Evolutionary conservation across 768 basidiomycete genomes (phyloP).

Genomic region (Naematelia encephala): DNA sequence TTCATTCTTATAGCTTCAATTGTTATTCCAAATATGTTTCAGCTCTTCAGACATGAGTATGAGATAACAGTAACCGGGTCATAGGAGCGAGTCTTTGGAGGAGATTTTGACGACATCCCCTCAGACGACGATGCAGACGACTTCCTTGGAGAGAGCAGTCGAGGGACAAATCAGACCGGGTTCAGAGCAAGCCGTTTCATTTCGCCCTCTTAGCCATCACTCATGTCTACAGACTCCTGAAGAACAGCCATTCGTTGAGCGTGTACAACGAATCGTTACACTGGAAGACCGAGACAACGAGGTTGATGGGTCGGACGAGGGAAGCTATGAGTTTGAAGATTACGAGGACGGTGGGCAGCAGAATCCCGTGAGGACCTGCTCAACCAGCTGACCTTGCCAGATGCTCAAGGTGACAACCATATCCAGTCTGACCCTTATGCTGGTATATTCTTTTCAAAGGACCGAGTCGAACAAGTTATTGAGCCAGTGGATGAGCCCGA

Average conservation of each 20-base stretch:
- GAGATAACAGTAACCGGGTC: too few species aligned
- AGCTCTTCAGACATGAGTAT: too few species aligned
- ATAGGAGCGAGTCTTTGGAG: constrained; percentile 52
- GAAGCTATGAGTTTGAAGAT: constrained; percentile 53
- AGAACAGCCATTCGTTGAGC: background rate
- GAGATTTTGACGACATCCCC: constrained; percentile 73
- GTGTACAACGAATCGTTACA: background rate
- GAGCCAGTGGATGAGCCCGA: constrained; percentile 82
- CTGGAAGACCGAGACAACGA: constrained; percentile 52
- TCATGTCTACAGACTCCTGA: background rate
- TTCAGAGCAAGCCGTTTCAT: background rate
- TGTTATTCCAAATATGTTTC: too few species aligned
- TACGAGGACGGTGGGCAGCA: constrained; percentile 58
- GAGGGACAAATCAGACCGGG: background rate
- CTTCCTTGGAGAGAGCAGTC: background rate
- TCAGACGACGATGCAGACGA: constrained; percentile 52
- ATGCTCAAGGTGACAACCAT: constrained; percentile 50
- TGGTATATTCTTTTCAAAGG: constrained; percentile 93
- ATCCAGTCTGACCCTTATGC: constrained; percentile 82
- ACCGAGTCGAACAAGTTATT: constrained; percentile 83
- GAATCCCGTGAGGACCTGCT: background rate
- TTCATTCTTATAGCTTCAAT: background rate
- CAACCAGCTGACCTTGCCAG: constrained; percentile 19
- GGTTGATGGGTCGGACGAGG: constrained; percentile 49
- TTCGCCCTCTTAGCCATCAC: background rate